Conservation (phyloP, 202 grass and related monocot species). For the Carex arenaria region DNA sequence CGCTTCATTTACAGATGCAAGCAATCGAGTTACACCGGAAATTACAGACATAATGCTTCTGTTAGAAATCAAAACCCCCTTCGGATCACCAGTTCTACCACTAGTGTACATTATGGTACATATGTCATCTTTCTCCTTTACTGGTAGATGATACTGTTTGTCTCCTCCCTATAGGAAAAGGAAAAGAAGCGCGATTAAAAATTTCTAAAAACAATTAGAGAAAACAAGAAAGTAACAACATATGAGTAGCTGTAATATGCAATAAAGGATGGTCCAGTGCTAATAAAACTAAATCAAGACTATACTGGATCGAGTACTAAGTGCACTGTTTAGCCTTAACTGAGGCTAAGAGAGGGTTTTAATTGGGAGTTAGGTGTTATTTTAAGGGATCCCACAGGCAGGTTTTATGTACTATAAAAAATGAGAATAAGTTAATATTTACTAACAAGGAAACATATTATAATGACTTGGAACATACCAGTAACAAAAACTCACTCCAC, state of each 20-base stretch:
- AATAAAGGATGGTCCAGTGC: background rate
- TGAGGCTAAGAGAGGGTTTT: too few relatives aligned
- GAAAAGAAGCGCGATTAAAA: background rate
- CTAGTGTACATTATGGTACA: constrained; percentile 99
- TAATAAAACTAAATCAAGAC: background rate
- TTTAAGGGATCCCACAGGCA: background rate
- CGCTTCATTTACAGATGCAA: constrained; percentile 51
- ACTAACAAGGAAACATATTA: background rate
- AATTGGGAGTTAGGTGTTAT: background rate
- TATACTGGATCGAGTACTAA: background rate
- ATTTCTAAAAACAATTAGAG: background rate
- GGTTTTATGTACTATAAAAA: background rate
- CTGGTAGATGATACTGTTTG: constrained; percentile 74
- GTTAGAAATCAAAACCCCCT: constrained; percentile 91
- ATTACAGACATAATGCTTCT: constrained; percentile 77
- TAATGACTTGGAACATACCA: constrained; percentile 39
- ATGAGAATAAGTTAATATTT: background rate
- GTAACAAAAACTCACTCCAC: constrained; percentile 76
- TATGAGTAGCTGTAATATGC: background rate
- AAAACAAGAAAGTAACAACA: constrained; percentile 7
- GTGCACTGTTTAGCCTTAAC: background rate
- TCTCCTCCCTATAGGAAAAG: constrained; percentile 46
- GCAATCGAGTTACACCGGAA: constrained; percentile 52
- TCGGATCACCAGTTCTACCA: constrained; percentile 95
- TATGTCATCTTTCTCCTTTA: constrained; percentile 68